phyloP scores from a whole-genome alignment of 2,329 filamentous ascomycete species.

The Fusarium anguioides region DNA sequence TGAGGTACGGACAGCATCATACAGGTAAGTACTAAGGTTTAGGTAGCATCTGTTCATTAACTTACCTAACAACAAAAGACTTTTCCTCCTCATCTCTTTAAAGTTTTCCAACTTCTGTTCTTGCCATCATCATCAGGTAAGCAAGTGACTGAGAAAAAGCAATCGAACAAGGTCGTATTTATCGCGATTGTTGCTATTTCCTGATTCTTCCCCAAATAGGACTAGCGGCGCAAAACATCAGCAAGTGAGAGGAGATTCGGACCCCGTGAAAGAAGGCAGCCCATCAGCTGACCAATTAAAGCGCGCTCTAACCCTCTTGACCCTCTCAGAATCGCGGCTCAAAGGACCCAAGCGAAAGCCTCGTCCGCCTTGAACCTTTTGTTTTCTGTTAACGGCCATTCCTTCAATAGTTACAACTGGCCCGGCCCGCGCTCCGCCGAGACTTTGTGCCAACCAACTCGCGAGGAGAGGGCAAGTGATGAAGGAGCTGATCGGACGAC shows the following conservation, averaged over 20 bases:
- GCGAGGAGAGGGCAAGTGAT: constrained; percentile 52
- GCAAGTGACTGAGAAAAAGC: background rate
- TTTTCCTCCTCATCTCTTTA: background rate
- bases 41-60: background rate
- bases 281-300: constrained; percentile 39
- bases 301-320: constrained; percentile 31
- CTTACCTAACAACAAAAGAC: background rate
- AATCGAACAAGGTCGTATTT: constrained; percentile 4
- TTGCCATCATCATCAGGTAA: background rate
- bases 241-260: constrained; percentile 38
- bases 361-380: constrained; percentile 45
- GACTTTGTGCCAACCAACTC: constrained; percentile 32
- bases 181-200: constrained; percentile 21
- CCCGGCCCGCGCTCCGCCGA: constrained; percentile 37
- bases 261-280: constrained; percentile 29
- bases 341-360: constrained; percentile 45
- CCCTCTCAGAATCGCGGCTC: constrained; percentile 47
- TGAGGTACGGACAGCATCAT: background rate
- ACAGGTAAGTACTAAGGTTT: background rate
- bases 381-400: constrained; percentile 43
- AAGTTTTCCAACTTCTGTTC: background rate
- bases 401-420: constrained; percentile 18
- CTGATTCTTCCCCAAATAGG: constrained; percentile 12
- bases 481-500: constrained; percentile 66
- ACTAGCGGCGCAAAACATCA: constrained; percentile 38